Conservation (phyloP, 768 basidiomycete genomes). For the Boletus bicolor region DNA sequence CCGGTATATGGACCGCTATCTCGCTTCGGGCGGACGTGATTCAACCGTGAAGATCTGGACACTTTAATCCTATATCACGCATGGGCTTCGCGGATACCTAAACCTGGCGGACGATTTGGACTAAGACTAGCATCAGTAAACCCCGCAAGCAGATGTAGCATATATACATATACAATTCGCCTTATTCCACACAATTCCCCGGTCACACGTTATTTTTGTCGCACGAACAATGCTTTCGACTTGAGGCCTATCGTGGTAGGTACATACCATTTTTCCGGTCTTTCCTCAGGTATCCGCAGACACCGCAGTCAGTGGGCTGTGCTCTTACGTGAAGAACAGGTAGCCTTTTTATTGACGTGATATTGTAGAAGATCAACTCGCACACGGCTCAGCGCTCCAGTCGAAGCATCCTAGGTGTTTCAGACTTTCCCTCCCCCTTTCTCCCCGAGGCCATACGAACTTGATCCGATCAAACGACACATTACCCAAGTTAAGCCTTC, state of each 20-base stretch:
- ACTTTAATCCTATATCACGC: constrained; percentile 45
- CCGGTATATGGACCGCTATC: constrained; percentile 94
- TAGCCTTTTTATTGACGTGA: too few relatives aligned
- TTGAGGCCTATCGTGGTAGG: neutral
- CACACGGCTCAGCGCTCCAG: too few relatives aligned
- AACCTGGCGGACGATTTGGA: constrained; percentile 11
- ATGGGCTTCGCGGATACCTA: constrained; percentile 13
- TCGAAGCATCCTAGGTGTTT: too few relatives aligned
- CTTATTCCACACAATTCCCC: constrained; percentile 5
- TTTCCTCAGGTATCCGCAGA: neutral
- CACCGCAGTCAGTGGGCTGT: neutral
- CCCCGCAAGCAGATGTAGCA: constrained; percentile 27
- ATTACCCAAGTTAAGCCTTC: neutral
- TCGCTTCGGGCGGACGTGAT: constrained; percentile 88
- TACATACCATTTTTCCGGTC: neutral
- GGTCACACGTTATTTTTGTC: too few relatives aligned
- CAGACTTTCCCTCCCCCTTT: too few relatives aligned
- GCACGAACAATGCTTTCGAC: too few relatives aligned
- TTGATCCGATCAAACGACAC: neutral
- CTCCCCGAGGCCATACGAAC: too few relatives aligned
- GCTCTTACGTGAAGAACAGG: neutral
- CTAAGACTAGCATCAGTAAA: constrained; percentile 18
- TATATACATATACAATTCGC: constrained; percentile 14
- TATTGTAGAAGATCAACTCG: too few relatives aligned
- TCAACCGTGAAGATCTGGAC: constrained; percentile 90